A percentile compares a stretch with the other conserved stretches of the same genome.
phyloP scores from a whole-genome alignment of 306 rosid genomes.

The Vigna trinervia region DNA sequence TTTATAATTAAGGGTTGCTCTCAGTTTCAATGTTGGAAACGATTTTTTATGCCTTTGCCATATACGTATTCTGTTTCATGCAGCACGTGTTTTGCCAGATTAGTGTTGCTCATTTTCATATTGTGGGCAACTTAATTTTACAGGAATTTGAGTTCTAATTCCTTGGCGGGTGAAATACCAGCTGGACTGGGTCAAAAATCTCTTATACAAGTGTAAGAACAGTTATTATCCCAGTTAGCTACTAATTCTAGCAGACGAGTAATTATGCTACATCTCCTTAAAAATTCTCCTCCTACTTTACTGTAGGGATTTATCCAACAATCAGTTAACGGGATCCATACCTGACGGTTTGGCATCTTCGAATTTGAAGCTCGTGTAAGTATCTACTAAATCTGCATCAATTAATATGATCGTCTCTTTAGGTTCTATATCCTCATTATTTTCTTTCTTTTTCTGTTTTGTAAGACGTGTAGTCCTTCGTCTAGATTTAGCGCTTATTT shows the following conservation, averaged over 20 bases:
- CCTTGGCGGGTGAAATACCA: slow-evolving; percentile 74
- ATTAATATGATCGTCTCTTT: slow-evolving; percentile 13
- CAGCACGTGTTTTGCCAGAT: slow-evolving; percentile 21
- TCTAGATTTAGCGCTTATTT: neutral
- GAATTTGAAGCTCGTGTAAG: slow-evolving; percentile 86
- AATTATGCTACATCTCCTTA: neutral
- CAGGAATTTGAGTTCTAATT: slow-evolving; percentile 93
- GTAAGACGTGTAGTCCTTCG: slow-evolving; percentile 1
- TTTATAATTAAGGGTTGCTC: slow-evolving; percentile 8
- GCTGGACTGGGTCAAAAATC: slow-evolving; percentile 78
- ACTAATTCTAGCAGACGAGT: neutral
- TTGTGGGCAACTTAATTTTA: slow-evolving; percentile 31
- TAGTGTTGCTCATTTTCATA: neutral
- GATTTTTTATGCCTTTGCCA: slow-evolving; percentile 30
- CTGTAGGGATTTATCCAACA: slow-evolving; percentile 88
- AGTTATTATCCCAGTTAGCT: slow-evolving; percentile 32
- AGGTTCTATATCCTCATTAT: slow-evolving; percentile 1
- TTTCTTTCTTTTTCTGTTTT: slow-evolving; percentile 7
- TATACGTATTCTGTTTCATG: slow-evolving; percentile 8
- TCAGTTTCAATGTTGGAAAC: slow-evolving; percentile 26
- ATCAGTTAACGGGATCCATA: slow-evolving; percentile 79
- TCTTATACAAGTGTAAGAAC: slow-evolving; percentile 74
- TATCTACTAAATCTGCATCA: slow-evolving; percentile 13
- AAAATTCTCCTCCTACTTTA: neutral
- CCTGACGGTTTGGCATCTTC: slow-evolving; percentile 78